Base-by-base conservation (phyloP, 805 yeast species). In the Metschnikowia continentalis region DNA sequence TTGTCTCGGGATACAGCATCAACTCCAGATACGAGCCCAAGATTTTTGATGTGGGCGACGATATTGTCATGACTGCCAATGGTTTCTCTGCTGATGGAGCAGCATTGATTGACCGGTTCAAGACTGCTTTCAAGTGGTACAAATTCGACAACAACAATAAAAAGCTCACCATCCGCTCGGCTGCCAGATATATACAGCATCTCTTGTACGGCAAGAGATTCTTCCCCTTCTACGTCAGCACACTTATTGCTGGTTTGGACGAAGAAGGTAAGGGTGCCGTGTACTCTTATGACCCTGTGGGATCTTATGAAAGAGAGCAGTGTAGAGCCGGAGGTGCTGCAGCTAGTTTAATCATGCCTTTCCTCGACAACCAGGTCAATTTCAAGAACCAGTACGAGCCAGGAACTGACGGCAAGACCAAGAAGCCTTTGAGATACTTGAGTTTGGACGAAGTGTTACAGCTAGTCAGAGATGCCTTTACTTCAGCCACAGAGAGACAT, bases 241-340 rank as follows among this genome's bases (percentile, higher is more conserved):
- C 98, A 4, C 84, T 94, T 61, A 78, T 94, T 62, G 97, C 97
- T 3, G 99, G 99, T 17, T 76, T 94, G 56, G 97, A 90, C 64
- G 86, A 82, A 48, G 83, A 86, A 51, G 99, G 99, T 11, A 85
- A 85, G 61, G 99, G 99, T 37, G 90, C 96, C 2, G 89, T 94
- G 35, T 94, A 88, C 69, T 91, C 98, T 13, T 94, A 89, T 68
- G 99, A 94, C 67, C 98, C 98, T 1, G 96, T 94, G 51, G 99
- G 99, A 3, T 90, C 97, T 1, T 94, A 94, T 67, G 98, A 94
- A 72, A 83, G 97, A 62, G 97, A 91, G 68, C 96, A 91, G 66
- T 90, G 97, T 71, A 82, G 97, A 64, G 98, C 98, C 2, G 97
- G 96, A 57, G 99, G 99, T 40, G 94, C 97, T 13, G 98, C 98